Evolutionary conservation across 1,139 yeast genomes (phyloP), one percentile per base, ranked within the genome.

Genomic region (Saccharomyces uvarum): DNA sequence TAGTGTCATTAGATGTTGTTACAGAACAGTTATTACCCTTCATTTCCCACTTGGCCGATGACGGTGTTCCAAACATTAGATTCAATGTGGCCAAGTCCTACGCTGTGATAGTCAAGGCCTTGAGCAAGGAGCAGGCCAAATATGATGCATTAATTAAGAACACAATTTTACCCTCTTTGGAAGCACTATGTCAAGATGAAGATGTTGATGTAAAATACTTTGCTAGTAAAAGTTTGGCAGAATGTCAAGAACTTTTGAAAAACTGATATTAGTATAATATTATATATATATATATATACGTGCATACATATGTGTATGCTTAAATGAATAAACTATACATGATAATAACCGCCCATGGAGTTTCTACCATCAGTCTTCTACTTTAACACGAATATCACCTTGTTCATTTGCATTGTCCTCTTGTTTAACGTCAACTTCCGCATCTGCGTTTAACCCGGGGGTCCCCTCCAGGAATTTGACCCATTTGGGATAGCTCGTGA

Each of bases 61-160:
- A 93, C 73, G 79, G 83, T 3, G 97, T 93, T 55, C 97, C 99
- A 63, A 93, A 93, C 71, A 91, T 93, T 62, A 80, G 97, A 69
- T 93, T 93, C 75, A 93, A 91, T 70, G 91, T 88, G 60, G 98
- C 99, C 27, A 90, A 88, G 71, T 82, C 96, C 31, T 84, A 86
- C 67, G 77, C 82, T 49, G 76, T 78, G 21, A 75, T 88, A 52
- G 83, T 63, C 80, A 47, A 79, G 81, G 68, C 77, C 80, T 41
- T 77, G 82, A 62, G 64, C 49, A 63, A 51, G 51, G 49, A 65
- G 49, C 56, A 52, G 9, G 54, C 59, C 26, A 64, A 58, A 42
- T 63, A 64, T 53, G 65, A 69, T 38, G 74, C 75, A 51, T 71
- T 84, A 57, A 78, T 88, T 53, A 73, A 76, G 50, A 73, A 74